phyloP scores from a whole-genome alignment of 306 rosid species.

The Carpinus viminea region DNA sequence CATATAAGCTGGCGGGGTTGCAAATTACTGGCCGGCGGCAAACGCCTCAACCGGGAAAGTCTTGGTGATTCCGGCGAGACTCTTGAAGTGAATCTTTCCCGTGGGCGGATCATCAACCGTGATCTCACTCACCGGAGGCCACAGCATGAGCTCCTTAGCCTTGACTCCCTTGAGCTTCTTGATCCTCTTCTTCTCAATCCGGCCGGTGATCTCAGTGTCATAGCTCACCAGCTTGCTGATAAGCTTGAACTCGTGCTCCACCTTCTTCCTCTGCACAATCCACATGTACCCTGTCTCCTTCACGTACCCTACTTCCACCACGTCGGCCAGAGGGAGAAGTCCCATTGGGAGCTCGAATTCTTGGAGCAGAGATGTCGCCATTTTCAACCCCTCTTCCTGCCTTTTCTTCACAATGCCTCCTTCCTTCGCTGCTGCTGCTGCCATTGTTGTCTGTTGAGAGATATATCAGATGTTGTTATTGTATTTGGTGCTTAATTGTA shows the following conservation, averaged over 20 bases:
- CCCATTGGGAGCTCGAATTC: conserved; percentile 76
- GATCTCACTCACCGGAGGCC: conserved; percentile 95
- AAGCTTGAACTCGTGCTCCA: conserved; percentile 81
- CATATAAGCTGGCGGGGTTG: no score
- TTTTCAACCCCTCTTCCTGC: conserved; percentile 61
- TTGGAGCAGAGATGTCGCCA: conserved; percentile 54
- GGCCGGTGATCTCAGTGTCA: conserved; percentile 61
- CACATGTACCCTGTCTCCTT: conserved; percentile 76
- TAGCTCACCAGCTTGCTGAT: conserved; percentile 78
- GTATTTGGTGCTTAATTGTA: neutral
- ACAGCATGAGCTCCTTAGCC: conserved; percentile 86
- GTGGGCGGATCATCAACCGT: conserved; percentile 47
- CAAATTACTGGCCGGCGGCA: conserved; percentile 72
- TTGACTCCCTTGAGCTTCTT: conserved; percentile 87
- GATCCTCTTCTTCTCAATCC: conserved; percentile 53
- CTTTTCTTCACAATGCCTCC: conserved; percentile 77
- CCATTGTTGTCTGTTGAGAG: neutral
- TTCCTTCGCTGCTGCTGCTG: conserved; percentile 68
- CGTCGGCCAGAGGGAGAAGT: conserved; percentile 68
- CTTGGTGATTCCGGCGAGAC: conserved; percentile 92
- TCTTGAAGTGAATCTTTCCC: conserved; percentile 84
- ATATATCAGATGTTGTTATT: no score
- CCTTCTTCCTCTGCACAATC: conserved; percentile 79
- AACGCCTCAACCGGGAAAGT: conserved; percentile 85
- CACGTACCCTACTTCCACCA: conserved; percentile 75